Evolutionary conservation across 257 asterid species (phyloP).

Genomic region (Jasminum sambac): DNA sequence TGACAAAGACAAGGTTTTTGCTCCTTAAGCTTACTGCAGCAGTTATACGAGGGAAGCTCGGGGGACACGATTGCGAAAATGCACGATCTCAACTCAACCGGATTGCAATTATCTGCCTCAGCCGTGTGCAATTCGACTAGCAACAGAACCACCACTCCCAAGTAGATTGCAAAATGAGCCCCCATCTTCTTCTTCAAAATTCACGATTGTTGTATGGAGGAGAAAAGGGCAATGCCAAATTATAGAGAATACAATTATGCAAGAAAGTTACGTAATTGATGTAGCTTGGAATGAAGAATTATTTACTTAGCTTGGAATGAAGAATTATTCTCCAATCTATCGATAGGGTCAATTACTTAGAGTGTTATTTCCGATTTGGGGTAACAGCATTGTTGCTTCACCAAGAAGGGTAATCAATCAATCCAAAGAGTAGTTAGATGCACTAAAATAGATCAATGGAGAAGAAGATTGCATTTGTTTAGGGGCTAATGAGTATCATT

Average conservation of each 20-base stretch:
- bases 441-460: no score
- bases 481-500: no score
- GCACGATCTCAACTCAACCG: slow-evolving; percentile 26
- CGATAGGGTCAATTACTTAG: no score
- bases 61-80: neutral
- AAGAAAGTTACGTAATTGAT: neutral
- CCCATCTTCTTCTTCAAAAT: slow-evolving; percentile 3
- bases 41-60: slow-evolving; percentile 17
- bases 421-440: no score
- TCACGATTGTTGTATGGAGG: neutral
- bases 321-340: no score
- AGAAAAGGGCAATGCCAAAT: neutral
- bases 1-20: slow-evolving; percentile 34
- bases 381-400: no score
- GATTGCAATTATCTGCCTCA: slow-evolving; percentile 15
- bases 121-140: neutral
- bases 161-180: neutral
- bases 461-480: no score
- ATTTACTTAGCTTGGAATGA: no score
- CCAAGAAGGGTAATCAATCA: no score
- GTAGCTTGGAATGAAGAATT: neutral
- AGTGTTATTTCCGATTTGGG: no score
- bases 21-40: slow-evolving; percentile 33
- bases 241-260: neutral
- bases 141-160: slow-evolving; percentile 9